These are phyloP conservation scores for Neurospora sp. DNA, from an alignment of 495 filamentous ascomycete species.

Conservation along the genomic window DNA sequence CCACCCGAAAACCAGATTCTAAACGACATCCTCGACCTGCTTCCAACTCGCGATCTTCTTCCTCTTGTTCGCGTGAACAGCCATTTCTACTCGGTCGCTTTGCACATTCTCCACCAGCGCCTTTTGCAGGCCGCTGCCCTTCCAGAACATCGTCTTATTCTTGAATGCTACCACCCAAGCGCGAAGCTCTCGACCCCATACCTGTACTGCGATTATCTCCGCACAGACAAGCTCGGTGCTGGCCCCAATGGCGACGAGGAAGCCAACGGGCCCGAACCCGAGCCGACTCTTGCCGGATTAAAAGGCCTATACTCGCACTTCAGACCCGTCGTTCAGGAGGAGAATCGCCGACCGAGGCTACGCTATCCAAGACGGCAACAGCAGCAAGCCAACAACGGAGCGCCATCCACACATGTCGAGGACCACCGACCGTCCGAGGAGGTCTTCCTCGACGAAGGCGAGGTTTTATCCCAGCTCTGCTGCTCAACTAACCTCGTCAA, in stretches of 20 bases:
- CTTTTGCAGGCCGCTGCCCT: conserved; percentile 47
- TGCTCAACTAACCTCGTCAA: conserved; percentile 59
- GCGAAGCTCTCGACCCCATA: conserved; percentile 58
- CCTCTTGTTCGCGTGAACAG: conserved; percentile 50
- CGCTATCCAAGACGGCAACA: conserved; percentile 18
- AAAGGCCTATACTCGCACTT: conserved; percentile 45
- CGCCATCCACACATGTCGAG: conserved; percentile 9
- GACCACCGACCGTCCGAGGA: conserved; percentile 36
- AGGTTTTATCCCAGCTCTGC: conserved; percentile 64
- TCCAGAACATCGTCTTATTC: conserved; percentile 52
- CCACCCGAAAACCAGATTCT: conserved; percentile 46
- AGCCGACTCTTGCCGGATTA: conserved; percentile 17
- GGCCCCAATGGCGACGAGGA: conserved; percentile 32
- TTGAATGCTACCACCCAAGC: conserved; percentile 69
- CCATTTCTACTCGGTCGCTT: conserved; percentile 55
- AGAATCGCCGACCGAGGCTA: conserved; percentile 26
- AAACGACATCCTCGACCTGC: conserved; percentile 48
- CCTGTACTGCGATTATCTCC: conserved; percentile 57
- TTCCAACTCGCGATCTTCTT: conserved; percentile 52
- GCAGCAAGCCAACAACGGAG: conserved; percentile 1
- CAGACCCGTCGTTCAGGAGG: conserved; percentile 42
- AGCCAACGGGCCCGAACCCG: conserved; percentile 1
- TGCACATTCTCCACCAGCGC: conserved; percentile 58
- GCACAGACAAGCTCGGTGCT: conserved; percentile 39
- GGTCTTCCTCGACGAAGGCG: conserved; percentile 54